Evolutionary conservation across 768 basidiomycete species (phyloP).

Genomic region (Hortiboletus campestris): DNA sequence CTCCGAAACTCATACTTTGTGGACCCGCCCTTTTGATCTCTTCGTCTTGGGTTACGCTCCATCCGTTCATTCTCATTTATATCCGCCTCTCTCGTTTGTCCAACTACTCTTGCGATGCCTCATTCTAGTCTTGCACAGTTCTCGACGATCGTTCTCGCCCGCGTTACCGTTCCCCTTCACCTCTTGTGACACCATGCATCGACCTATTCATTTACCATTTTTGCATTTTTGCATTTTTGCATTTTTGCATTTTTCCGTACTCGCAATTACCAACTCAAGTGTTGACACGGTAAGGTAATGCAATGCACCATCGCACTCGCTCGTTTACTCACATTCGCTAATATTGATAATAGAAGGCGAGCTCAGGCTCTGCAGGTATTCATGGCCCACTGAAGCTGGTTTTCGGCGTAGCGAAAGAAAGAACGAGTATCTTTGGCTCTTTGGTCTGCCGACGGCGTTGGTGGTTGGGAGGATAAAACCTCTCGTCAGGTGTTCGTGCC

Average conservation of each 20-base stretch:
- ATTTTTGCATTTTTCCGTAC: not conserved
- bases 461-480: not conserved
- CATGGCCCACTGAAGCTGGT: too few species aligned
- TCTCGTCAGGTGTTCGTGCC: too few species aligned
- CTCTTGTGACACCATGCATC: constrained; percentile 9
- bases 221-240: too few species aligned
- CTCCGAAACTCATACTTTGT: constrained; percentile 13
- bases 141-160: constrained; percentile 8
- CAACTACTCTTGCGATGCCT: constrained; percentile 14
- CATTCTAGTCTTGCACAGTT: constrained; percentile 1
- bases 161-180: too few species aligned
- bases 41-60: not conserved
- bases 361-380: not conserved
- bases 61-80: constrained; percentile 11
- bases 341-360: not conserved
- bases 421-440: not conserved
- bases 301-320: constrained; percentile 5
- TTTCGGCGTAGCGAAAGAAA: not conserved
- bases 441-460: too few species aligned
- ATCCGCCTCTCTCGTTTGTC: not conserved
- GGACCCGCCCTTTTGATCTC: not conserved
- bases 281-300: constrained; percentile 5
- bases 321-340: constrained; percentile 2
- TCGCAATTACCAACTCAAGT: not conserved
- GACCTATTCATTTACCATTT: constrained; percentile 3